These are phyloP conservation scores for Psilocybe sp. DNA, from an alignment of 768 basidiomycete genomes.

Conservation along the genomic window DNA sequence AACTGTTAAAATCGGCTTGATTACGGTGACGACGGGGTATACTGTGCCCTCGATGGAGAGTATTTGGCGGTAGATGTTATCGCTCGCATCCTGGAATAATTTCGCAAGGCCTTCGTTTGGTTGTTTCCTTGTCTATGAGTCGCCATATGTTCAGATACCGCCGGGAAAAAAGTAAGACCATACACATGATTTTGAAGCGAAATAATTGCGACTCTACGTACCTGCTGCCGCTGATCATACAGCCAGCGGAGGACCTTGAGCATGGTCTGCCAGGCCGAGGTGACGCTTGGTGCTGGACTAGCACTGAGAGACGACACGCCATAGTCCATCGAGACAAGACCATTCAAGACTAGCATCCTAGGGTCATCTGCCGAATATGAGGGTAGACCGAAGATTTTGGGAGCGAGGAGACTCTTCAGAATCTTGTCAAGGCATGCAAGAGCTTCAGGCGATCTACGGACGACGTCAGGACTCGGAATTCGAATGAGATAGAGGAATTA, in stretches of 20 bases:
- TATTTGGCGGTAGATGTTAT: slow-evolving; percentile 11
- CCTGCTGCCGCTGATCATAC: no score
- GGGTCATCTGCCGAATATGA: slow-evolving; percentile 2
- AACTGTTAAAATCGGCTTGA: slow-evolving; percentile 5
- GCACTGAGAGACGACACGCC: slow-evolving; percentile 1
- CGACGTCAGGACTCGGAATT: neutral
- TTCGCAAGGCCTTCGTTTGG: neutral
- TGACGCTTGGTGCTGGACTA: neutral
- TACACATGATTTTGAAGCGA: no score
- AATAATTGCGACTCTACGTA: no score
- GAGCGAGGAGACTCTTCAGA: slow-evolving; percentile 5
- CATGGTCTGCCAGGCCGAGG: no score
- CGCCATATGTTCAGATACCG: no score
- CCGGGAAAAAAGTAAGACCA: no score
- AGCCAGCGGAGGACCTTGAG: no score
- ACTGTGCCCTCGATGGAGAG: slow-evolving; percentile 3
- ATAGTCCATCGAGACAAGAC: slow-evolving; percentile 4
- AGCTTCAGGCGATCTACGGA: neutral
- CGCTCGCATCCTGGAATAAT: slow-evolving; percentile 4
- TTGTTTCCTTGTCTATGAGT: no score
- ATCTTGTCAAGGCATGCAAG: slow-evolving; percentile 8
- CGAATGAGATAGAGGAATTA: neutral
- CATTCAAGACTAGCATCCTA: slow-evolving; percentile 1
- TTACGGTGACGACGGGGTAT: neutral
- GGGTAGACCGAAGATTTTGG: neutral